Base-by-base conservation (phyloP, 176 grass and related monocot genomes). In the Thalia dealbata region DNA sequence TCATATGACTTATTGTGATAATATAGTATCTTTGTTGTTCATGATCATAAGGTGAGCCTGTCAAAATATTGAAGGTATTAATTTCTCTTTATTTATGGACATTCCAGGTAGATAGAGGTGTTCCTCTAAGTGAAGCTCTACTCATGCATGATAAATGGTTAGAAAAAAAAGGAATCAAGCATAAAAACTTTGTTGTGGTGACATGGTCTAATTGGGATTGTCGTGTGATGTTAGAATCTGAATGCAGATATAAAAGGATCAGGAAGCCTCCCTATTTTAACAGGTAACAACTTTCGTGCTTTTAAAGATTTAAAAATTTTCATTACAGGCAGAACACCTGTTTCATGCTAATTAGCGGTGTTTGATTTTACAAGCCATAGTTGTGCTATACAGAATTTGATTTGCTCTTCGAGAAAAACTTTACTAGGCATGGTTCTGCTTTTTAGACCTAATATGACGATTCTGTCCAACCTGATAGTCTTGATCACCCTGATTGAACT, bases 81-180 rank as follows among this genome's bases (percentile, higher is more conserved):
- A 77, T 18, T n/a, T 68, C 14, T 14, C 1, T 54, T 41, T 56
- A 24, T 3, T 42, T 50, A 16, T 68, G 46, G 50, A 77, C 35
- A 50, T 83, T 54, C 78, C 14, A 97, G 95, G 95, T 97, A 52
- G 90, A 97, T 76, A 92, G 90, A 88, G 95, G 95, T 73, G 95
- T 97, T 41, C 85, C 95, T 68, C 67, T 97, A 67, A 88, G 87
- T 82, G 95, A 97, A 86, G 95, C 95, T 69, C 82, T 97, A 66
- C 80, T 97, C 67, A 97, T 97, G 95, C 95, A 97, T 77, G 95
- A 97, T 74, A 97, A 92, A 59, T 97, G 95, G 95, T 80, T 97
- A 69, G 95, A 97, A 73, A 85, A 97, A 12, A 97, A 97, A 80
- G 95, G 95, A 72, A 92, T 97, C 54, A 97, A 97, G 76, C 79